Conservation (phyloP, 2,329 filamentous ascomycete genomes). For the Diaporthe australafricana region DNA sequence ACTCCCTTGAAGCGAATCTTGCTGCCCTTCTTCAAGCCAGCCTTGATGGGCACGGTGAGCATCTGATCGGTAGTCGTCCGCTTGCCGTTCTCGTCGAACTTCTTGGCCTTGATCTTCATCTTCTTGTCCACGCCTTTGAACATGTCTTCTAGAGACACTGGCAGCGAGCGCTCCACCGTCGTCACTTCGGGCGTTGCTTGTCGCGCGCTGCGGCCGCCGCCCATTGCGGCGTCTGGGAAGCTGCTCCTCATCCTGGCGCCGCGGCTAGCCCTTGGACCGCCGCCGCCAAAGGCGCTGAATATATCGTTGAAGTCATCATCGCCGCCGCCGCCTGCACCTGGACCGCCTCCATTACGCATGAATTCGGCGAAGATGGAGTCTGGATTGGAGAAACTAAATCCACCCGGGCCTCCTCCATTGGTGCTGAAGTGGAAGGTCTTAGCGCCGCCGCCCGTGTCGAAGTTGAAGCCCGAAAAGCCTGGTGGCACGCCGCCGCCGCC, state of each 20-base stretch:
- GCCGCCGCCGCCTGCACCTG: slow-evolving; percentile 55
- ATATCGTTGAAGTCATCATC: slow-evolving; percentile 65
- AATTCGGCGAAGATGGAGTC: slow-evolving; percentile 90
- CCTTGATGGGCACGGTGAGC: slow-evolving; percentile 94
- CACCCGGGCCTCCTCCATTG: slow-evolving; percentile 62
- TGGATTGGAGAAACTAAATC: slow-evolving; percentile 87
- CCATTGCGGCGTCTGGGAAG: slow-evolving; percentile 47
- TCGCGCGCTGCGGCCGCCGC: slow-evolving; percentile 49
- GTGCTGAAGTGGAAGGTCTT: slow-evolving; percentile 76
- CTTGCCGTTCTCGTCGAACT: slow-evolving; percentile 87
- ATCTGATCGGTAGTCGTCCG: slow-evolving; percentile 89
- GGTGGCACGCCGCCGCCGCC: slow-evolving; percentile 67
- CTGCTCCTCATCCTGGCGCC: slow-evolving; percentile 54
- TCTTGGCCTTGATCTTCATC: slow-evolving; percentile 98
- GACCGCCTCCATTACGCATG: slow-evolving; percentile 68
- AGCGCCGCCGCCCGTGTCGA: slow-evolving; percentile 56
- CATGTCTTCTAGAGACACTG: slow-evolving; percentile 87
- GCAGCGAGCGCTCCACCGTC: slow-evolving; percentile 86
- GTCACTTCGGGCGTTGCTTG: slow-evolving; percentile 85
- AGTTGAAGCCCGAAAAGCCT: slow-evolving; percentile 66
- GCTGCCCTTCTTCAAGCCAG: slow-evolving; percentile 93
- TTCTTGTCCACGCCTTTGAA: slow-evolving; percentile 92
- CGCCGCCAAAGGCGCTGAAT: slow-evolving; percentile 62
- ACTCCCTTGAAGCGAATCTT: slow-evolving; percentile 99
- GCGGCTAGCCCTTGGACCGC: slow-evolving; percentile 49